A percentile compares a stretch with the other conserved stretches of the same genome.
Evolutionary conservation across 306 rosid genomes (phyloP).

Genomic region (Pterocarpus macrocarpus): DNA sequence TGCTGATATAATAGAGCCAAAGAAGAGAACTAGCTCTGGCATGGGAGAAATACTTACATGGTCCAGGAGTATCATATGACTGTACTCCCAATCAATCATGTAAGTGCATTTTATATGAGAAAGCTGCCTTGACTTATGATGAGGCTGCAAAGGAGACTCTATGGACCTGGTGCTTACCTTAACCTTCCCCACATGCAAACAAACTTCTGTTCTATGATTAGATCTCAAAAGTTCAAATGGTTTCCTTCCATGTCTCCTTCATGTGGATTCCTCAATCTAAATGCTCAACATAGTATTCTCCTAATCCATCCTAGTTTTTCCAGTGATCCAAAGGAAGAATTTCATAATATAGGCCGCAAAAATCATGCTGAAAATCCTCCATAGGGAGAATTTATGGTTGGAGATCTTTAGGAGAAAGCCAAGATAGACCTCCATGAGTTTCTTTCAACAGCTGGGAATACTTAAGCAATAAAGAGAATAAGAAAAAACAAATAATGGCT

Average conservation of each 20-base stretch:
- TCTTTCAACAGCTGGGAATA: slow-evolving; percentile 87
- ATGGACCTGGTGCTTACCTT: slow-evolving; percentile 90
- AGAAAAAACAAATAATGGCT: slow-evolving; percentile 49
- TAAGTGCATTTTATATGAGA: too few relatives aligned
- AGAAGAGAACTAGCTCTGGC: slow-evolving; percentile 95
- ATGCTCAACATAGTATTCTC: slow-evolving; percentile 94
- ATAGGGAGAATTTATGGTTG: slow-evolving; percentile 47
- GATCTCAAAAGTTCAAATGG: slow-evolving; percentile 83
- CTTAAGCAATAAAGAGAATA: slow-evolving; percentile 60
- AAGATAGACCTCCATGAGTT: slow-evolving; percentile 96
- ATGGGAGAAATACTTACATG: too few relatives aligned
- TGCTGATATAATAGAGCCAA: slow-evolving; percentile 94
- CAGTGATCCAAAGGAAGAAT: slow-evolving; percentile 53
- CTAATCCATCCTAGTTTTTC: slow-evolving; percentile 73
- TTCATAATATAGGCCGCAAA: slow-evolving; percentile 34
- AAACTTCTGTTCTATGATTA: slow-evolving; percentile 46
- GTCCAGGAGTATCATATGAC: too few relatives aligned
- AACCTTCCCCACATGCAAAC: slow-evolving; percentile 88
- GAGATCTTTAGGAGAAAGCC: slow-evolving; percentile 75
- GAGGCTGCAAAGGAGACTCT: slow-evolving; percentile 89
- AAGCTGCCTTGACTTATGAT: slow-evolving; percentile 97
- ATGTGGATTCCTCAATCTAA: slow-evolving; percentile 77
- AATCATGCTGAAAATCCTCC: slow-evolving; percentile 38
- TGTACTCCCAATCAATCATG: too few relatives aligned
- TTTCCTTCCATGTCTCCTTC: slow-evolving; percentile 91